Conservation (phyloP, 2,329 filamentous ascomycete species). For the Colletotrichum coccodes region DNA sequence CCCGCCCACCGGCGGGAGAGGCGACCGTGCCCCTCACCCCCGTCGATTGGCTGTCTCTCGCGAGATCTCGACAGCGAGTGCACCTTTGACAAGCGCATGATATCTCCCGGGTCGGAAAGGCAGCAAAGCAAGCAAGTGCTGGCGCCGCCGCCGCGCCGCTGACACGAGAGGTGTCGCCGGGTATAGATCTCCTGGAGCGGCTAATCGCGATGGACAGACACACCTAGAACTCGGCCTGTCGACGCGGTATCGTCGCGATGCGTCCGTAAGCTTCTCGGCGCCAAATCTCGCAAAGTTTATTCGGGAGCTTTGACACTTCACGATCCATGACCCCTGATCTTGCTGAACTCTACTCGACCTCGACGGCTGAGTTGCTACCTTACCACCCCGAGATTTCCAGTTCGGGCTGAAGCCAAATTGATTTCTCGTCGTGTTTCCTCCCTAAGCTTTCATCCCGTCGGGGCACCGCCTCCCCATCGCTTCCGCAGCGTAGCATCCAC, state of each 20-base stretch:
- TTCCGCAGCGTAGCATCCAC: constrained; percentile 17
- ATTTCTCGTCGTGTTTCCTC: neutral
- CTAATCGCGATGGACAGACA: neutral
- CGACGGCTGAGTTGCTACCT: no score
- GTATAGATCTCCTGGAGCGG: neutral
- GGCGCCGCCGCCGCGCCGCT: neutral
- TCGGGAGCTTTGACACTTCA: neutral
- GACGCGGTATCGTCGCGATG: neutral
- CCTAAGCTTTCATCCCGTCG: neutral
- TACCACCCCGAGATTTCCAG: neutral
- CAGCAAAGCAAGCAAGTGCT: neutral
- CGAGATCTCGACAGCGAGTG: constrained; percentile 1
- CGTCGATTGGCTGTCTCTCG: neutral
- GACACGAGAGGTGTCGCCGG: neutral
- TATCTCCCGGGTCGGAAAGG: neutral
- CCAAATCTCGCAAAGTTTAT: neutral
- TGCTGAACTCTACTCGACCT: neutral
- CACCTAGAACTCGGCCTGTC: no score
- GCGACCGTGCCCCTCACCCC: neutral
- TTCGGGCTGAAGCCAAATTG: neutral
- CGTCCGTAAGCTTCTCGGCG: neutral
- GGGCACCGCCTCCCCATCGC: constrained; percentile 3
- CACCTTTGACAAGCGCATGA: neutral
- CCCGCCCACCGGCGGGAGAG: neutral
- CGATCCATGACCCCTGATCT: neutral